Base-by-base conservation (phyloP, 345 rosid genomes). In the Barbarea vulgaris region DNA sequence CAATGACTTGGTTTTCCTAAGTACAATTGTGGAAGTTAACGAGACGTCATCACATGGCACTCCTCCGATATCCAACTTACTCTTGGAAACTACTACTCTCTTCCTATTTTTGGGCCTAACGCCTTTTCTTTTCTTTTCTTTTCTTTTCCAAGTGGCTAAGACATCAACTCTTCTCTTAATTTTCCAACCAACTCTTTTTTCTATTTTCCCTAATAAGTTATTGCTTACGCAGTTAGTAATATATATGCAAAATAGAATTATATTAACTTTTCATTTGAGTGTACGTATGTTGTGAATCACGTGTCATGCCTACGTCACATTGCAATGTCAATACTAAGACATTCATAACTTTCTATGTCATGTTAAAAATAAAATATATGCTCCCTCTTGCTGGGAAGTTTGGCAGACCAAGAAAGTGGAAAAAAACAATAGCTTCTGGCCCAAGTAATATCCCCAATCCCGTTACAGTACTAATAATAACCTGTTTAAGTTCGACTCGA, bases 81-180 rank as follows among this genome's bases (percentile, higher is more conserved):
- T 56, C 53, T 72, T 27, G 54, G 62, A 62, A 63, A 37, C 53
- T 64, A 73, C 53, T 30, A 9, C 21, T 64, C 64, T 34, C n/a
- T 64, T 54, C 6, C 71, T 64, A 64, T 64, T 28, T 73, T 63
- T 64, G 42, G 55, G 55, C n/a, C n/a, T 39, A 19, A 53, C 19
- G 34, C 56, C 64, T 73, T 60, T 64, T 30, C 7, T 11, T 22
- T 31, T 30, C 8, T 42, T 25, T n/a, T 18, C 60, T 7, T n/a
- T n/a, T n/a, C n/a, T n/a, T n/a, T n/a, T n/a, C n/a, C n/a, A 48
- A 37, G 10, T 72, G 13, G 48, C 55, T 21, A 54, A 42, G 7
- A 13, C 34, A 41, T 30, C n/a, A 7, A 61, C 42, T 46, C 47
- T 22, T 69, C 15, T 52, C 72, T 21, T 67, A 15, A 41, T 12